Base-by-base conservation (phyloP, 1,284 basidiomycete species). In the Termitomyces sp. region DNA sequence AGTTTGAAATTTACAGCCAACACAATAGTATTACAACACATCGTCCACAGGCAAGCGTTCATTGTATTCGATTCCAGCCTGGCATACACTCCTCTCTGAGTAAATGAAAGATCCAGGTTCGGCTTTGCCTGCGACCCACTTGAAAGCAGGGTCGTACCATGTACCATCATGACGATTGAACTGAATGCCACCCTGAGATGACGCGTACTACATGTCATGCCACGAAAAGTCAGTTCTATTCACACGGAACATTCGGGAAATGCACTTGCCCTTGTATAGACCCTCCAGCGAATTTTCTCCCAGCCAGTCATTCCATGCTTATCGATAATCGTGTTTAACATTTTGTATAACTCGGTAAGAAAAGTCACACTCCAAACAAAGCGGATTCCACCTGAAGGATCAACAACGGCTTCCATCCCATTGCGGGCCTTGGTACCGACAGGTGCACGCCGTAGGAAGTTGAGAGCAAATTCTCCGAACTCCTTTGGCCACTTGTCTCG, bases 71-170 rank as follows among this genome's bases (percentile, higher is more conserved):
- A 46, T 46, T 35, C 44, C 44, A 35, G 33, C 33, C 21, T 46
- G 33, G 10, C 33, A 46, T 46, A 7, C 21, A 46, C 44, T 46
- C 44, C 44, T 46, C 44, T 46, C 44, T 35, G 44, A 24, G 24
- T 46, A 5, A 24, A 46, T 46, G 9, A 46, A 46, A 16, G 44
- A 46, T 16, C 44, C 44, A 16, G 44, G 44, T 24, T 46, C 33
- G 5, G 21, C 44, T 46, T 45, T 46, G 19, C 44, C 44, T 46
- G 33, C 33, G 9, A 46, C 19, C 44, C 44, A 46, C 5, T 46
- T 34, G 5, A 16, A 46, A 9, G 31, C 44, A 46, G 33, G 33
- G n/a, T 46, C 44, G 16, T 14, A 2, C 44, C 44, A 46, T 35
- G 44, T 46, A 24, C 44, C 44, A 26, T 46, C 14, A 10, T 16